Base-by-base conservation (phyloP, 2,329 filamentous ascomycete genomes). In the Phoma sp. region DNA sequence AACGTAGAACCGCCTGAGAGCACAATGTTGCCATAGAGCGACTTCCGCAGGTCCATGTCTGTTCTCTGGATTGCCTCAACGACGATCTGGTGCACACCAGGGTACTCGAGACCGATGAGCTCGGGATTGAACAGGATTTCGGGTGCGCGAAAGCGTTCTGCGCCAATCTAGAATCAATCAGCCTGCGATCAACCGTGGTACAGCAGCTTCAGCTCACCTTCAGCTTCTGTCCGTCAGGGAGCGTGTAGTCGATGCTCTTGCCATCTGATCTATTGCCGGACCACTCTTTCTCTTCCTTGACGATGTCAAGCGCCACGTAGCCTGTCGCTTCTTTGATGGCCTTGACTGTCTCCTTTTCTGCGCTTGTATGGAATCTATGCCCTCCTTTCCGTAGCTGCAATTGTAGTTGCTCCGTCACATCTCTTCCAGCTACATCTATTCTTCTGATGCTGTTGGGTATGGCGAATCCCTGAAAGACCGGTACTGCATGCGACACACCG, bases 41-140 rank as follows among this genome's bases (percentile, higher is more conserved):
- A 86, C 76, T 98, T 98, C 62, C 95, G 89, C 49, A 99, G 84
- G 78, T 99, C 95, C 75, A 99, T 87, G 76, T 99, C 95, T 23
- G 93, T 97, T 61, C 93, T 86, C 75, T 89, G 92, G 76, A 99
- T 99, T 46, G 95, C 87, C 72, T 99, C 95, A 48, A 97, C 93
- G 29, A 99, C 92, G 59, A 99, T 97, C 77, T 99, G 95, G 77
- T 99, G 95, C 49, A 99, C 89, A 56, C 95, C 95, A 5, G 92
- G 91, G 78, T 97, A 99, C 78, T 99, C 95, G 46, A 96, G 87
- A 10, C 95, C 92, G 66, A 99, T 96, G 66, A 99, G 88, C 72
- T 98, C 95, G 3, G 95, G 95, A 68, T 98, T 93, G 76, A 99
- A 99, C 23, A 99, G 84, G 65, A 99, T 98, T 76, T 99, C 95